Evolutionary conservation across 805 yeast genomes (phyloP).

Genomic region (Clavispora carvajalis): DNA sequence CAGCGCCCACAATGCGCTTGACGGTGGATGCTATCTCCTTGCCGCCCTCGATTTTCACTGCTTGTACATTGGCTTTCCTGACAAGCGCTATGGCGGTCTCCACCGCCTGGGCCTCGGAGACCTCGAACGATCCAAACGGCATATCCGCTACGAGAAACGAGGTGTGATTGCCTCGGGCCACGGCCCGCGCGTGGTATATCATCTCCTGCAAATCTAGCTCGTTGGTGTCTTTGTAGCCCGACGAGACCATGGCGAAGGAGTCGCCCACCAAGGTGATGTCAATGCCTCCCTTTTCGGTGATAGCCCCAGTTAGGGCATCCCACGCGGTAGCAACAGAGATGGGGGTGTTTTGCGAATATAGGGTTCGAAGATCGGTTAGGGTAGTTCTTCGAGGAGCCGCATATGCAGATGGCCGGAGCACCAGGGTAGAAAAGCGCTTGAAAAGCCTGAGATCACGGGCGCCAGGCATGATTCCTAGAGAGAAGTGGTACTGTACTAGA

Average conservation of each 20-base stretch:
- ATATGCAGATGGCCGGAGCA: conserved; percentile 8
- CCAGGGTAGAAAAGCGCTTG: conserved; percentile 3
- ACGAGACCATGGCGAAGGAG: conserved; percentile 85
- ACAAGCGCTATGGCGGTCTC: conserved; percentile 52
- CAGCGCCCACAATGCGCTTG: conserved; percentile 51
- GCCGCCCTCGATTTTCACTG: conserved; percentile 85
- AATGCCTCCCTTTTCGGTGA: conserved; percentile 60
- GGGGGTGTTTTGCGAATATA: conserved; percentile 17
- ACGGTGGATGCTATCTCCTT: conserved; percentile 49
- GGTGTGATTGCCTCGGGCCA: conserved; percentile 59
- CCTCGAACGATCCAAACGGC: conserved; percentile 85
- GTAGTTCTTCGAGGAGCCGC: conserved; percentile 8
- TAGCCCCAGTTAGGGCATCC: conserved; percentile 70
- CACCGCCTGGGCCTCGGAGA: conserved; percentile 57
- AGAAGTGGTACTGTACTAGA: no score
- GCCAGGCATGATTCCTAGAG: not conserved
- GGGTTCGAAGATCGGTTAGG: conserved; percentile 5
- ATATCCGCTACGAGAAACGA: conserved; percentile 78
- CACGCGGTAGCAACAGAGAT: conserved; percentile 71
- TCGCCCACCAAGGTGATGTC: conserved; percentile 85
- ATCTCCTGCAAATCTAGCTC: conserved; percentile 77
- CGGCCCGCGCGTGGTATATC: conserved; percentile 70
- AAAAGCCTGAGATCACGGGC: not conserved
- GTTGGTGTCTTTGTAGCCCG: conserved; percentile 75
- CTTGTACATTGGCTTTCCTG: conserved; percentile 54